Evolutionary conservation across 495 filamentous ascomycete genomes (phyloP).

Genomic region (Lophium mytilinum): DNA sequence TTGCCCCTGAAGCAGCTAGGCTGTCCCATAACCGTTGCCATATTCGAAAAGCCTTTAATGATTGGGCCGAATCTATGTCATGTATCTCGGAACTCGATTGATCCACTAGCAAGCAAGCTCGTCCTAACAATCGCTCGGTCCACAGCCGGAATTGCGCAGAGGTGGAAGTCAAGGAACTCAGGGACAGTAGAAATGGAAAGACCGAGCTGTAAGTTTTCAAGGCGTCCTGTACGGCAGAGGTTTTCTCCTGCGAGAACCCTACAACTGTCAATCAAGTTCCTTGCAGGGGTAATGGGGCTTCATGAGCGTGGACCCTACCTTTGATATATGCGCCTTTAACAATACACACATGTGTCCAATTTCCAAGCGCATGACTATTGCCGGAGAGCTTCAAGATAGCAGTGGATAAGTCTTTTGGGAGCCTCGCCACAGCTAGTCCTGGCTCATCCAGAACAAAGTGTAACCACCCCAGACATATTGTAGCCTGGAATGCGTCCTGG

Average conservation of each 20-base stretch:
- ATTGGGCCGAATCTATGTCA: slow-evolving; percentile 35
- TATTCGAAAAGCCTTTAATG: slow-evolving; percentile 50
- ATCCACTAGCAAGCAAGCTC: slow-evolving; percentile 58
- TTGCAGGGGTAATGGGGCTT: background rate
- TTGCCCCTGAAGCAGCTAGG: slow-evolving; percentile 17
- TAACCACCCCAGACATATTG: slow-evolving; percentile 73
- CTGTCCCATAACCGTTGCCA: slow-evolving; percentile 54
- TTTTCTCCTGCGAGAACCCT: slow-evolving; percentile 54
- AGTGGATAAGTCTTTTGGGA: slow-evolving; percentile 54
- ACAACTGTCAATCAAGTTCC: background rate
- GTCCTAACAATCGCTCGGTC: slow-evolving; percentile 68
- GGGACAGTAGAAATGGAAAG: slow-evolving; percentile 49
- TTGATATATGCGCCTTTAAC: slow-evolving; percentile 70
- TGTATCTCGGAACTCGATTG: slow-evolving; percentile 41
- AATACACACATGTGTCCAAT: slow-evolving; percentile 73
- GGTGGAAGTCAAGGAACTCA: slow-evolving; percentile 31
- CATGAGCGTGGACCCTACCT: slow-evolving; percentile 35
- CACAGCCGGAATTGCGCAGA: slow-evolving; percentile 58
- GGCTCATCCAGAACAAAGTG: slow-evolving; percentile 69
- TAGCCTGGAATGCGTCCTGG: slow-evolving; percentile 72
- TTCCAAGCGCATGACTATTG: slow-evolving; percentile 42
- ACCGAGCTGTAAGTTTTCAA: slow-evolving; percentile 55
- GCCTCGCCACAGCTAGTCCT: slow-evolving; percentile 46
- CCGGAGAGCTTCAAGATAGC: slow-evolving; percentile 43
- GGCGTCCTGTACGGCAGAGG: slow-evolving; percentile 47